phyloP scores from a whole-genome alignment of 495 filamentous ascomycete species.

The Lepidopterella palustris region DNA sequence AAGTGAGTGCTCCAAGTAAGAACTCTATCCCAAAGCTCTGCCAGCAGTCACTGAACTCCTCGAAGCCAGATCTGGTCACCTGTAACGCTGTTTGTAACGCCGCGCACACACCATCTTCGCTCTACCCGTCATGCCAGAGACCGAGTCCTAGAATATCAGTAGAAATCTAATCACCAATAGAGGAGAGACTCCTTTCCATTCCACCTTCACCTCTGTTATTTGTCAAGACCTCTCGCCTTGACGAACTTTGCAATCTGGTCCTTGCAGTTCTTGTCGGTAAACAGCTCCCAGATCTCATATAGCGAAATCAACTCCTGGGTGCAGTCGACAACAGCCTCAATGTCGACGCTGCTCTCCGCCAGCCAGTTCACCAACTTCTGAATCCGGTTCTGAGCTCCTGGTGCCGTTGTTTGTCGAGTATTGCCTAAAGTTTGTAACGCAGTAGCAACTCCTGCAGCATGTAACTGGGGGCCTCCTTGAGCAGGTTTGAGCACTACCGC shows the following conservation, averaged over 20 bases:
- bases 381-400: conserved; percentile 49
- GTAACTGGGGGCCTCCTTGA: conserved; percentile 41
- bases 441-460: conserved; percentile 25
- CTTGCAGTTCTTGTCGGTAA: conserved; percentile 75
- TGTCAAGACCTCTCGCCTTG: conserved; percentile 74
- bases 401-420: conserved; percentile 8
- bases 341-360: conserved; percentile 86
- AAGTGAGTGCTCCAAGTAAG: neutral
- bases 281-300: conserved; percentile 87
- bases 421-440: conserved; percentile 22
- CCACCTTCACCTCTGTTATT: conserved; percentile 38
- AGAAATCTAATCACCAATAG: neutral
- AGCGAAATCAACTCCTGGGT: conserved; percentile 93
- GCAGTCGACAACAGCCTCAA: conserved; percentile 85
- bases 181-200: neutral
- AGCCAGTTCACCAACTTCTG: conserved; percentile 77
- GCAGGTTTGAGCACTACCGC: conserved; percentile 68
- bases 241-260: conserved; percentile 76
- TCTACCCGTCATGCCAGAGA: too few species aligned
- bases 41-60: neutral
- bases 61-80: neutral
- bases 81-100: too few species aligned
- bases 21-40: neutral
- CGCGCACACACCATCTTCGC: too few species aligned
- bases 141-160: neutral